phyloP scores from a whole-genome alignment of 495 filamentous ascomycete species.

The Trichoderma gamsii region DNA sequence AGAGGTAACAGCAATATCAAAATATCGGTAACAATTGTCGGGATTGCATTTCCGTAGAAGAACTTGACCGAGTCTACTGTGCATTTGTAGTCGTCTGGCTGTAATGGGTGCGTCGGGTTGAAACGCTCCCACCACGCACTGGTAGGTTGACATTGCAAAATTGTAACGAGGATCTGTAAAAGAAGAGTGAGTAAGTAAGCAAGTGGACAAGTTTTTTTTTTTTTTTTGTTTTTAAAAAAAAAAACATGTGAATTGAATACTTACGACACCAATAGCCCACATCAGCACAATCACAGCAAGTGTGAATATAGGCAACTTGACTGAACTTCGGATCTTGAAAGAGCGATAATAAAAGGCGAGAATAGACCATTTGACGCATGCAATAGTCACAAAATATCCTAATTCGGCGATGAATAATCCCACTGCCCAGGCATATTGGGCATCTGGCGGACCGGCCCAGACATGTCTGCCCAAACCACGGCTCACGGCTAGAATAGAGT shows the following conservation, averaged over 20 bases:
- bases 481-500: background rate
- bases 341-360: background rate
- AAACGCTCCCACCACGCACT: conserved; percentile 5
- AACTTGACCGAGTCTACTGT: conserved; percentile 3
- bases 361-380: conserved; percentile 7
- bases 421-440: background rate
- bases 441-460: conserved; percentile 3
- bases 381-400: conserved; percentile 1
- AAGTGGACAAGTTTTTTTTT: no score
- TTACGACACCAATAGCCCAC: conserved; percentile 7
- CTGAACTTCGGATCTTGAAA: background rate
- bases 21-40: conserved; percentile 1
- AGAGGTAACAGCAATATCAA: background rate
- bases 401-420: background rate
- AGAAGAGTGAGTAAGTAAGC: background rate
- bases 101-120: background rate
- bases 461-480: conserved; percentile 3
- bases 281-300: background rate
- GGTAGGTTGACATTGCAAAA: background rate
- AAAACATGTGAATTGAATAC: background rate
- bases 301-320: background rate
- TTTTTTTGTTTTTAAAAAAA: no score
- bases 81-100: background rate
- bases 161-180: background rate
- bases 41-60: conserved; percentile 10